Evolutionary conservation across 2,329 filamentous ascomycete genomes (phyloP), one percentile per base, ranked within the genome.

Genomic region (Pseudogymnoascus sp.): DNA sequence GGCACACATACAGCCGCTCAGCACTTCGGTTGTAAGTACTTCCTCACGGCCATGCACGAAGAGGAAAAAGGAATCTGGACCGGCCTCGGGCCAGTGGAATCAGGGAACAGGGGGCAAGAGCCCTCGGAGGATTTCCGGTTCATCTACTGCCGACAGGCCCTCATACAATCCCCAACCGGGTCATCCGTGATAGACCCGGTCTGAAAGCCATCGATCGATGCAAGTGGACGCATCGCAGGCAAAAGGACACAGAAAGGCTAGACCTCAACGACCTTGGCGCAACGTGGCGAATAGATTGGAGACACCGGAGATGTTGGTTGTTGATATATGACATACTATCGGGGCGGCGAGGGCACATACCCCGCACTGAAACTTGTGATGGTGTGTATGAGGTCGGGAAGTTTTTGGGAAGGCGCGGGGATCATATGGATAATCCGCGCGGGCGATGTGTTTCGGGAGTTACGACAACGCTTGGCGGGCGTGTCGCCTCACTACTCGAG

Each of bases 311-410:
- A 31, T 56, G 49, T 34, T 34, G 28, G n/a, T 8, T 56, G 49
- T 56, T 56, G 49, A 56, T 56, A 56, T 18, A 56, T 18, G 28
- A 56, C n/a, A 34, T 56, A 56, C 49, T 56, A 34, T 56, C 28
- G 49, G 25, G 49, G 49, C 49, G 49, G 25, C 49, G 49, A 2
- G 25, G 5, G n/a, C 49, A 56, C n/a, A 56, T 21, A 56, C 49
- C 28, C 49, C 49, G 49, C 49, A 56, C 49, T 18, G n/a, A 31
- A 18, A 34, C 25, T 5, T 18, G 25, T 56, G 8, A 8, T 34
- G 28, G 28, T 34, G 49, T 56, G 49, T 56, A 56, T 56, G 49
- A 56, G 8, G 21, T 56, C n/a, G n/a, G 49, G 25, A n/a, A 18
- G 49, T 31, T 56, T 56, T 7, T 12, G 16, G 5, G 3, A 34